Conservation (phyloP, 495 filamentous ascomycete species). For the Penicillium steckii region DNA sequence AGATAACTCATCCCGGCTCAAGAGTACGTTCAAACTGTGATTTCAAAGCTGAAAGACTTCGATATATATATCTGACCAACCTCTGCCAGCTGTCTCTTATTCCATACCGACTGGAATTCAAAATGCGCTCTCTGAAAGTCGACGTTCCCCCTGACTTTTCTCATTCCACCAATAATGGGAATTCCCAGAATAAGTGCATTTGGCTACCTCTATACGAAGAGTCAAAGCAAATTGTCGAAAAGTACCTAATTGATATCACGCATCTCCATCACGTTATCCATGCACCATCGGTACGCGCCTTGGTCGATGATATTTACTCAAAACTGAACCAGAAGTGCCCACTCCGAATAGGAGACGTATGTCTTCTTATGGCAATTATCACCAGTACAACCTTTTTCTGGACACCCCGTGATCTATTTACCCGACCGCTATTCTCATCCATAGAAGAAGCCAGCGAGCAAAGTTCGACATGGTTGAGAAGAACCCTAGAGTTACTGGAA, state of each 20-base stretch:
- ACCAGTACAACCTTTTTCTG: conserved; percentile 44
- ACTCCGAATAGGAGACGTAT: conserved; percentile 29
- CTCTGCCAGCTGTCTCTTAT: background rate
- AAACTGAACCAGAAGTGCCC: conserved; percentile 16
- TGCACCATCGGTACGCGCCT: conserved; percentile 30
- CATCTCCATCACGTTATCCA: conserved; percentile 43
- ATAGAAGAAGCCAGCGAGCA: conserved; percentile 28
- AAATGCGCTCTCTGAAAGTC: conserved; percentile 9
- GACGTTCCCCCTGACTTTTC: background rate
- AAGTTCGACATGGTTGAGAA: conserved; percentile 34
- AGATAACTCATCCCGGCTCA: conserved; percentile 12
- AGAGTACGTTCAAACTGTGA: conserved; percentile 5
- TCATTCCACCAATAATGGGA: background rate
- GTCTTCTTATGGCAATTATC: conserved; percentile 45
- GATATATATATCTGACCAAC: background rate
- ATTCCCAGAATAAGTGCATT: conserved; percentile 19
- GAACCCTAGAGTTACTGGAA: conserved; percentile 39
- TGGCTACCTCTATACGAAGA: conserved; percentile 43
- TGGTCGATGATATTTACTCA: conserved; percentile 39
- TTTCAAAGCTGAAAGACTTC: background rate
- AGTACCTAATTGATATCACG: conserved; percentile 39
- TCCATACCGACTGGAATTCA: conserved; percentile 13
- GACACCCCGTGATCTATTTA: conserved; percentile 24
- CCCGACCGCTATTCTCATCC: conserved; percentile 26
- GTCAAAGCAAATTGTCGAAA: conserved; percentile 36